Conservation (phyloP, 2,329 filamentous ascomycete genomes). For the Coniochaeta ligniaria region DNA sequence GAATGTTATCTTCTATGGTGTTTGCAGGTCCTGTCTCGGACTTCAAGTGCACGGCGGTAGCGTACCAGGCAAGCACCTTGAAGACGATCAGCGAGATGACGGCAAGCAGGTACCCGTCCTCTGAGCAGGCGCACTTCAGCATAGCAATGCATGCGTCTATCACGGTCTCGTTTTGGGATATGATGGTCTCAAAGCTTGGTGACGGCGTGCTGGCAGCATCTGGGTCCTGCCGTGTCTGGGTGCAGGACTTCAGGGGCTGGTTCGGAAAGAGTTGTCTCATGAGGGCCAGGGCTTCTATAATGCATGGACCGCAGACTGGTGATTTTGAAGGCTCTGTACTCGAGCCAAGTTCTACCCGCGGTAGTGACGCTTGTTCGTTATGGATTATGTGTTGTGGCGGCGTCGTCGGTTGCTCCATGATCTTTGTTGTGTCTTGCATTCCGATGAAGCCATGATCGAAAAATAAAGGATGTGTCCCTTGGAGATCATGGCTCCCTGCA, state of each 20-base stretch:
- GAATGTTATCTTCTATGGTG: background rate
- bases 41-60: conserved; percentile 11
- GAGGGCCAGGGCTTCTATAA: conserved; percentile 14
- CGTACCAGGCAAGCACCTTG: conserved; percentile 25
- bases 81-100: conserved; percentile 24
- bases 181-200: conserved; percentile 11
- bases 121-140: conserved; percentile 23
- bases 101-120: conserved; percentile 22
- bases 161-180: conserved; percentile 19
- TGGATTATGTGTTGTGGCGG: background rate
- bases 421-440: too few species aligned
- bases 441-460: background rate
- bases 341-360: background rate
- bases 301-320: conserved; percentile 4
- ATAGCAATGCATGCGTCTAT: conserved; percentile 21
- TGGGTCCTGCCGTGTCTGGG: background rate
- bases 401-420: too few species aligned
- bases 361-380: background rate
- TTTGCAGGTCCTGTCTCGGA: background rate
- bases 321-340: background rate
- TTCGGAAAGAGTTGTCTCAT: conserved; percentile 14
- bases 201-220: background rate
- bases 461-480: background rate
- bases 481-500: background rate
- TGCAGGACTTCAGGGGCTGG: background rate